Conservation (phyloP, 2,329 filamentous ascomycete genomes). For the Aspergillus flavus region DNA sequence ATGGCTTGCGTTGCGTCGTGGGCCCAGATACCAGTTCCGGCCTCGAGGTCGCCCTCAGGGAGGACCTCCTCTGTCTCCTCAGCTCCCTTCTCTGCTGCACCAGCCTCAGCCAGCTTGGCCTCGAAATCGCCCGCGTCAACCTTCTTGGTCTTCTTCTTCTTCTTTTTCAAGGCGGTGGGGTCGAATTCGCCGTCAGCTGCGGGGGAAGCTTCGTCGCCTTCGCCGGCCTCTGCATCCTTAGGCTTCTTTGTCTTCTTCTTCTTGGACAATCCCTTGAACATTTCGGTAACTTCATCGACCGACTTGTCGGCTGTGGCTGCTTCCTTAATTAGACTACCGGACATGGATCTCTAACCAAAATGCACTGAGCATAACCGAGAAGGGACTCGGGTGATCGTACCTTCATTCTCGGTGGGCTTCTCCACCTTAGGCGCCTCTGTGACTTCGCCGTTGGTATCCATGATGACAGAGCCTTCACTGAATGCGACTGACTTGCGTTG, state of each 20-base stretch:
- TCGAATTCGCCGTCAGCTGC: constrained; percentile 65
- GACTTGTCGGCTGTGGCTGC: constrained; percentile 53
- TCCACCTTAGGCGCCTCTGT: constrained; percentile 70
- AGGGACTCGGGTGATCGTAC: constrained; percentile 24
- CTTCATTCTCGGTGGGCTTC: constrained; percentile 60
- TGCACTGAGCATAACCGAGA: neutral
- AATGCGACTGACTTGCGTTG: constrained; percentile 94
- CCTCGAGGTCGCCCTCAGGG: constrained; percentile 74
- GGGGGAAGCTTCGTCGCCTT: constrained; percentile 54
- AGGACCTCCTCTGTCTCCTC: constrained; percentile 60
- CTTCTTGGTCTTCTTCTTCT: constrained; percentile 70
- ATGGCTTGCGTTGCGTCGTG: constrained; percentile 79
- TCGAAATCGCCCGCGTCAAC: constrained; percentile 66
- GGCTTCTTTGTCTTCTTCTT: constrained; percentile 69
- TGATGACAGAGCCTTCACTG: constrained; percentile 81
- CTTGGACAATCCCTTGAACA: constrained; percentile 72
- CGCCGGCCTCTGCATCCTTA: constrained; percentile 56
- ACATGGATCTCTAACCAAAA: neutral
- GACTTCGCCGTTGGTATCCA: constrained; percentile 86
- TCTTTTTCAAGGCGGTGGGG: constrained; percentile 74
- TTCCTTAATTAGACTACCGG: constrained; percentile 16
- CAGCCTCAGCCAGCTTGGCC: constrained; percentile 65
- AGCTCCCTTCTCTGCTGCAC: constrained; percentile 61
- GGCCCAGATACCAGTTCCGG: constrained; percentile 86
- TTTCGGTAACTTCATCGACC: constrained; percentile 66